phyloP scores from a whole-genome alignment of 2,329 filamentous ascomycete genomes.

The Ciborinia camelliae region DNA sequence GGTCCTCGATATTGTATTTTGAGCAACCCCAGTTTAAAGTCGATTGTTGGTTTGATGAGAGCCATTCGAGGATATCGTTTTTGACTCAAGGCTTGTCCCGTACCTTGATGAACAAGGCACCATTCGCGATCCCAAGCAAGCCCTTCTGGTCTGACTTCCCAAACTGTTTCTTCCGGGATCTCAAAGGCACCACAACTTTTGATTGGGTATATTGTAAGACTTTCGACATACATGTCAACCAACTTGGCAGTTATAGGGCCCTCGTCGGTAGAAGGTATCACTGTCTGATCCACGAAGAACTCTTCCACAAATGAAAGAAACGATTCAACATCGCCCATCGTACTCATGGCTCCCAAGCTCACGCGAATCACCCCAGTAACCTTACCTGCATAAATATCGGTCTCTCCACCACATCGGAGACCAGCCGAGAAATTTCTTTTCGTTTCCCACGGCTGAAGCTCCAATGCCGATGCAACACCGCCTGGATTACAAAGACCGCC shows the following conservation, averaged over 20 bases:
- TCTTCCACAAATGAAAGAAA: constrained; percentile 71
- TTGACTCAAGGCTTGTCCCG: constrained; percentile 79
- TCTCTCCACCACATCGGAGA: constrained; percentile 77
- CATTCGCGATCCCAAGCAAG: constrained; percentile 94
- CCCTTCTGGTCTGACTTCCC: constrained; percentile 79
- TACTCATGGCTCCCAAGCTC: constrained; percentile 91
- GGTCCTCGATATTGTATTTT: constrained; percentile 52
- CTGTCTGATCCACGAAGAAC: constrained; percentile 47
- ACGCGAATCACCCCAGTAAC: constrained; percentile 83
- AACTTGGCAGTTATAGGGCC: neutral
- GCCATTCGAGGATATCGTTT: constrained; percentile 88
- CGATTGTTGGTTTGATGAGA: constrained; percentile 70
- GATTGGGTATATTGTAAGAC: constrained; percentile 78
- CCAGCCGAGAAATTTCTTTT: constrained; percentile 80
- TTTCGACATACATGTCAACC: constrained; percentile 51
- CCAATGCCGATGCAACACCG: constrained; percentile 71
- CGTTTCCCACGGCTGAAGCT: constrained; percentile 76
- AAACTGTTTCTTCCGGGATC: constrained; percentile 60
- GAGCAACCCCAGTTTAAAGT: constrained; percentile 65
- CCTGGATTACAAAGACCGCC: constrained; percentile 92
- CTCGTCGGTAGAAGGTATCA: neutral
- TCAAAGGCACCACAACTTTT: constrained; percentile 86
- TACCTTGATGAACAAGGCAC: constrained; percentile 87
- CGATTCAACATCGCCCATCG: constrained; percentile 63
- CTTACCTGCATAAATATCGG: constrained; percentile 78